Evolutionary conservation across 2,329 filamentous ascomycete species (phyloP).

Genomic region (Cytospora piceae): DNA sequence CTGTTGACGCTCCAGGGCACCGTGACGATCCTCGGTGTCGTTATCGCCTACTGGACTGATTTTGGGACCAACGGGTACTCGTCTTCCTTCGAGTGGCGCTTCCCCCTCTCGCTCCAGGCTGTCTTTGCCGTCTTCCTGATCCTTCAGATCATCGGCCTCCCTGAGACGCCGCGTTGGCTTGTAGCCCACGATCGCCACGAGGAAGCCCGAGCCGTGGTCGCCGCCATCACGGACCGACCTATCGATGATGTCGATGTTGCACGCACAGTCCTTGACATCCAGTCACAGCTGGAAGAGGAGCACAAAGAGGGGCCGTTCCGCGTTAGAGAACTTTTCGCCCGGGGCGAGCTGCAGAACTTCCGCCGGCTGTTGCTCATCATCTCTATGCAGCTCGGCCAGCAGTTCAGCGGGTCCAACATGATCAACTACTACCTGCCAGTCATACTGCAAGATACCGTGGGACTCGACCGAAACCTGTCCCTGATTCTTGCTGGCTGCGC

Average conservation of each 20-base stretch:
- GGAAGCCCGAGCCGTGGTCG: conserved; percentile 35
- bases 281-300: conserved; percentile 32
- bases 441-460: conserved; percentile 45
- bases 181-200: conserved; percentile 39
- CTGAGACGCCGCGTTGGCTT: conserved; percentile 44
- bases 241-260: conserved; percentile 32
- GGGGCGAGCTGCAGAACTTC: conserved; percentile 35
- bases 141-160: conserved; percentile 42
- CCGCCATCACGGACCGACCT: conserved; percentile 30
- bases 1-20: conserved; percentile 55
- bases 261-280: conserved; percentile 30
- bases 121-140: conserved; percentile 44
- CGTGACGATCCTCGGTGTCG: conserved; percentile 50
- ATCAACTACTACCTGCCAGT: conserved; percentile 43
- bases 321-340: conserved; percentile 33
- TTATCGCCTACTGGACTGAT: conserved; percentile 45
- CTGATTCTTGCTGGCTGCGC: conserved; percentile 55
- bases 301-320: conserved; percentile 33
- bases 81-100: conserved; percentile 45
- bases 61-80: conserved; percentile 42
- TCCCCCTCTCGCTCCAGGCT: conserved; percentile 48
- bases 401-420: conserved; percentile 37
- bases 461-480: conserved; percentile 50
- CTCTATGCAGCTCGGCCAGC: conserved; percentile 37
- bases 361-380: conserved; percentile 36